These are phyloP conservation scores for Vachellia pachyceras DNA, from an alignment of 306 rosid species.

Conservation along the genomic window DNA sequence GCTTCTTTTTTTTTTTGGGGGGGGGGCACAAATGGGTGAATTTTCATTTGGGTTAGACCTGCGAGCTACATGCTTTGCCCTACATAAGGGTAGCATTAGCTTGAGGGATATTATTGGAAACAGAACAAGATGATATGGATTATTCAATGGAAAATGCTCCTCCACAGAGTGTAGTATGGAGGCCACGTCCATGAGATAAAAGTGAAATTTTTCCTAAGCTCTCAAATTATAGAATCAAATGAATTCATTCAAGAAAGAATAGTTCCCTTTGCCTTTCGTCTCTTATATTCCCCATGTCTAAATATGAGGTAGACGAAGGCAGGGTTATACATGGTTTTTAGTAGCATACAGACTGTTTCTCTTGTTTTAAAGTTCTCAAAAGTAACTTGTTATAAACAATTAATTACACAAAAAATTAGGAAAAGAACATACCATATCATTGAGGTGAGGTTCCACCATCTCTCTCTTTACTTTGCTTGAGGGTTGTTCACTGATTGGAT, in stretches of 20 bases:
- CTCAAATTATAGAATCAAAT: not conserved
- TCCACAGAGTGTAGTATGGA: too few species aligned
- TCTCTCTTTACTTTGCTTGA: conserved; percentile 76
- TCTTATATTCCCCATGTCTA: not conserved
- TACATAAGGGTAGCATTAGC: too few species aligned
- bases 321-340: conserved; percentile 1
- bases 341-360: conserved; percentile 9
- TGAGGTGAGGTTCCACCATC: conserved; percentile 65
- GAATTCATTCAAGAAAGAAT: not conserved
- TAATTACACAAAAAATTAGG: conserved; percentile 18
- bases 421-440: conserved; percentile 63
- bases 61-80: too few species aligned
- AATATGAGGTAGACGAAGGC: conserved; percentile 16
- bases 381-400: not conserved
- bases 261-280: not conserved
- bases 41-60: too few species aligned
- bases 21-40: too few species aligned
- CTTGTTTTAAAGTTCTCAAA: not conserved
- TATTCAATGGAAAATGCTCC: too few species aligned
- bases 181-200: too few species aligned
- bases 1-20: too few species aligned
- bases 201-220: not conserved
- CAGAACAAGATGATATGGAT: too few species aligned
- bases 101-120: not conserved
- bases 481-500: conserved; percentile 54